Conservation (phyloP, 1,139 yeast genomes). For the Scheffersomyces segobiensis region DNA sequence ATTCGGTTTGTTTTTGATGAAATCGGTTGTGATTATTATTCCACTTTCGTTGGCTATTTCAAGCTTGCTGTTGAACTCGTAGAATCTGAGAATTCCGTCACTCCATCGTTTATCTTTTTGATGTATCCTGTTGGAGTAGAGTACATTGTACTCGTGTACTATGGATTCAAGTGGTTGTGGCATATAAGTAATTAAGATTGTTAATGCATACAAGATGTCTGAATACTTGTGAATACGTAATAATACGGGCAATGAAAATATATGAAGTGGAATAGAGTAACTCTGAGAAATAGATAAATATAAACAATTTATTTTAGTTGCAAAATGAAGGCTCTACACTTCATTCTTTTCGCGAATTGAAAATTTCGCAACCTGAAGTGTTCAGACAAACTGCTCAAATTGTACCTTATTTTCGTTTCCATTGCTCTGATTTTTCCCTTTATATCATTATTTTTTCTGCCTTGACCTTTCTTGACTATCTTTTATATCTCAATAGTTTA, state of each 20-base stretch:
- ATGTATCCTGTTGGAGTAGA: slow-evolving; percentile 46
- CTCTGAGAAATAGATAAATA: not conserved
- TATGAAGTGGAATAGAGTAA: too few relatives aligned
- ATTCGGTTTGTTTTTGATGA: slow-evolving; percentile 17
- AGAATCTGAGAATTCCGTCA: slow-evolving; percentile 52
- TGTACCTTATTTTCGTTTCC: too few relatives aligned
- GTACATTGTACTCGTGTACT: slow-evolving; percentile 36
- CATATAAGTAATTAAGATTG: not conserved
- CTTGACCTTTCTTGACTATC: too few relatives aligned
- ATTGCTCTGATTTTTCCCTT: too few relatives aligned
- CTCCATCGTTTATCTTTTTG: slow-evolving; percentile 57
- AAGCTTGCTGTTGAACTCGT: slow-evolving; percentile 48
- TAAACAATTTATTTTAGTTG: not conserved
- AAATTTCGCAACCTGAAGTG: not conserved
- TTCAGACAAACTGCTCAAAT: too few relatives aligned
- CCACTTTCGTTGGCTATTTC: slow-evolving; percentile 41
- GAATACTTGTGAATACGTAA: not conserved
- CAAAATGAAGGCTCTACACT: not conserved
- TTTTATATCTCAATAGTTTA: not conserved
- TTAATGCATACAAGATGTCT: not conserved
- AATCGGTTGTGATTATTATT: slow-evolving; percentile 35
- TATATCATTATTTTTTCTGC: too few relatives aligned
- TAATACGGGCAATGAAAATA: too few relatives aligned
- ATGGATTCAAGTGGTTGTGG: slow-evolving; percentile 19
- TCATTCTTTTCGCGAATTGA: not conserved